Conservation (phyloP, 441 rosid genomes). For the Flueggea neowawraea region DNA sequence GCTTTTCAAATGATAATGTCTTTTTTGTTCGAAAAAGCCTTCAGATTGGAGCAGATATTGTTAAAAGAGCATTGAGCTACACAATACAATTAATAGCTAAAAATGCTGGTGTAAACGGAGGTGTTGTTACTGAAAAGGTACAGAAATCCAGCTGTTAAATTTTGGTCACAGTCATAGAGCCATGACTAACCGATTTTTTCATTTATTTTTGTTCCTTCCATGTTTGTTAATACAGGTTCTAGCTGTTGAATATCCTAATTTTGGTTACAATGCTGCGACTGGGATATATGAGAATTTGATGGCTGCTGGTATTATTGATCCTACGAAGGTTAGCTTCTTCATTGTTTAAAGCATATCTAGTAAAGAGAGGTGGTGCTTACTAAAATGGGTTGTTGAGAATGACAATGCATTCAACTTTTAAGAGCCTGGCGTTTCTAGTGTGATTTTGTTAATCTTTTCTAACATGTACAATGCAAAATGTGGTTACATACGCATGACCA, state of each 20-base stretch:
- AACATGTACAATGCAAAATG: too few species aligned
- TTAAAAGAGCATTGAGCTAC: conserved; percentile 76
- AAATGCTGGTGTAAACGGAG: conserved; percentile 91
- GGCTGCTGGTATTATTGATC: conserved; percentile 95
- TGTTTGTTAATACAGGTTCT: conserved; percentile 43
- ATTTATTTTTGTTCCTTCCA: neutral
- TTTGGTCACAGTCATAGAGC: neutral
- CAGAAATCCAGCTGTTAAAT: neutral
- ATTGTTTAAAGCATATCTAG: neutral
- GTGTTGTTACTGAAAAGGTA: conserved; percentile 88
- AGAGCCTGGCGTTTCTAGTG: too few species aligned
- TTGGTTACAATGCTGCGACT: conserved; percentile 86
- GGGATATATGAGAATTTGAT: conserved; percentile 87
- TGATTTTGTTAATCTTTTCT: too few species aligned
- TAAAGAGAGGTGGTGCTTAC: neutral
- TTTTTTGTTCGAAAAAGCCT: neutral
- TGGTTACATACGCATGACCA: too few species aligned
- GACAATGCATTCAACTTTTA: too few species aligned
- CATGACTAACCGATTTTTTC: neutral
- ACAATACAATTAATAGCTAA: conserved; percentile 81
- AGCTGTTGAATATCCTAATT: conserved; percentile 48
- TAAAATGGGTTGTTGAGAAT: neutral
- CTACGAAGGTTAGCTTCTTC: conserved; percentile 59
- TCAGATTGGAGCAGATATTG: conserved; percentile 92
- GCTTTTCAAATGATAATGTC: neutral